Evolutionary conservation across 345 rosid species (phyloP).

Genomic region (Moringa oleifera): DNA sequence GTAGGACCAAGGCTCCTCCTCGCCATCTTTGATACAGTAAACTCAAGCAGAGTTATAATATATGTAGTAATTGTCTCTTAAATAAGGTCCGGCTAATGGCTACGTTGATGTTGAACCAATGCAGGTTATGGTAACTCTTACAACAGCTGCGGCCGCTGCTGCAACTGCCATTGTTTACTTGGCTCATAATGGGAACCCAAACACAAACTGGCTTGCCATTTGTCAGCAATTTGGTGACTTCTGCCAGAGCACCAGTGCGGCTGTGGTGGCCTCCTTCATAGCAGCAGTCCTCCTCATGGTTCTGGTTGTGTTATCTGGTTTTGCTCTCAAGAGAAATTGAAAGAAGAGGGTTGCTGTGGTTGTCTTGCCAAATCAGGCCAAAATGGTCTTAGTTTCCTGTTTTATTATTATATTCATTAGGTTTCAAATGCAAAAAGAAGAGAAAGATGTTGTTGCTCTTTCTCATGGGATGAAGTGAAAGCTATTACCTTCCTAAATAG

Average conservation of each 20-base stretch:
- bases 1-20: conserved; percentile 51
- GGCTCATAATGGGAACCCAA: conserved; percentile 71
- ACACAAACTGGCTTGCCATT: conserved; percentile 60
- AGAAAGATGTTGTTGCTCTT: too few species aligned
- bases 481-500: too few species aligned
- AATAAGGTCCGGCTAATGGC: too few species aligned
- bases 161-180: conserved; percentile 59
- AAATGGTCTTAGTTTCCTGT: too few species aligned
- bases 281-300: conserved; percentile 36
- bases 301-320: conserved; percentile 43
- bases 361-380: too few species aligned
- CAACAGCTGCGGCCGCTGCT: conserved; percentile 43
- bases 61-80: too few species aligned
- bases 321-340: conserved; percentile 33
- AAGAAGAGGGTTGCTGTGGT: too few species aligned
- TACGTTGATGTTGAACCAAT: background rate
- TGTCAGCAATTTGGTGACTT: conserved; percentile 72
- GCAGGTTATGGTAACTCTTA: conserved; percentile 50
- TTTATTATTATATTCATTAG: too few species aligned
- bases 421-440: too few species aligned
- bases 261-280: conserved; percentile 60
- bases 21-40: conserved; percentile 58
- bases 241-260: conserved; percentile 61
- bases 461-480: too few species aligned
- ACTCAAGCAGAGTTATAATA: too few species aligned